Base-by-base conservation (phyloP, 805 yeast genomes). In the Kluyveromyces wickerhamii region DNA sequence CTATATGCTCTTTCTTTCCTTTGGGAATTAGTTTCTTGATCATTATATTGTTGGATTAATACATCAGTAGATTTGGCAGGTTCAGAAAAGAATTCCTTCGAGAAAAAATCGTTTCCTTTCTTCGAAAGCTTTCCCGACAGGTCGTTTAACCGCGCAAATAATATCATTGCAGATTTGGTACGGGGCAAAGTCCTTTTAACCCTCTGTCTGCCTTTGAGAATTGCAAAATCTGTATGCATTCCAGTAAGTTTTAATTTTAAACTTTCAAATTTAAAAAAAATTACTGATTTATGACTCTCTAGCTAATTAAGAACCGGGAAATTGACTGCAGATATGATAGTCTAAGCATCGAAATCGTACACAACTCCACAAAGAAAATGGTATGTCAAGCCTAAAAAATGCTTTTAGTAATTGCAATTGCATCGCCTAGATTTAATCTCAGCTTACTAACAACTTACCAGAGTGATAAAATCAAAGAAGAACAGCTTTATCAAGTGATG, bases 391-490 rank as follows among this genome's bases (percentile, higher is more conserved):
- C n/a, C n/a, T n/a, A n/a, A n/a, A n/a, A 11, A 11, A 10, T 25
- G 12, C 10, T 25, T 11, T 11, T 12, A 25, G 8, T 11, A 8
- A 25, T 12, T 25, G 9, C 12, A 25, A 11, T 12, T 25, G 28
- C 9, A 10, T 12, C 8, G 12, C 12, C 29, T 14, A 12, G 16
- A 12, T 4, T 26, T 26, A 26, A 12, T n/a, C n/a, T n/a, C 8
- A 22, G 7, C 4, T 18, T 25, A 4, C 14, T 27, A 18, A 21
- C 25, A 20, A 26, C 12, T 12, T 10, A 9, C 27, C 32, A 71
- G 86, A 78, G 85, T 4, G 87, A 80, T 45, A 75, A 73, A 56
- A 63, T 74, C 15, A 63, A 80, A 42, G 82, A 77, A 27, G 67
- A 67, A 40, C 79, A 72, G 47, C 63, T 65, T 30, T 77, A 66